These are phyloP conservation scores for Aspergillus sojae DNA, from an alignment of 2,329 filamentous ascomycete genomes.

Conservation along the genomic window DNA sequence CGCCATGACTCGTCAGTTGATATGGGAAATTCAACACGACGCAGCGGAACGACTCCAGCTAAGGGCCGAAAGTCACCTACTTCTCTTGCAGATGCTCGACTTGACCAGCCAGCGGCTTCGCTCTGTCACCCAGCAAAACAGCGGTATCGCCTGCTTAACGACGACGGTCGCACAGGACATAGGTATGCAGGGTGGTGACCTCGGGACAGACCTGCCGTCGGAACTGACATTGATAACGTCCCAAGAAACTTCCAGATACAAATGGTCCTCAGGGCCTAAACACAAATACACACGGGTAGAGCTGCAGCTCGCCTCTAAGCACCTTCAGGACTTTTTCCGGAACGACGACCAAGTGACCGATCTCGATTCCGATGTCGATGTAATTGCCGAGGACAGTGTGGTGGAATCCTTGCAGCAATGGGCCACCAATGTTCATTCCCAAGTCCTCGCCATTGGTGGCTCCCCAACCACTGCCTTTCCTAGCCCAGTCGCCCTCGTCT, in stretches of 20 bases:
- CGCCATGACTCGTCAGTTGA: conserved; percentile 38
- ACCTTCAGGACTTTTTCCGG: conserved; percentile 41
- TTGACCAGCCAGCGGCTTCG: conserved; percentile 28
- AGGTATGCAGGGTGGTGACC: conserved; percentile 27
- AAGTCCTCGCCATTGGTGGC: conserved; percentile 36
- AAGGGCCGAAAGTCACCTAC: conserved; percentile 26
- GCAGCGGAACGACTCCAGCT: conserved; percentile 32
- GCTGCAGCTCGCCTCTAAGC: conserved; percentile 37
- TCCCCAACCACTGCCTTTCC: conserved; percentile 28
- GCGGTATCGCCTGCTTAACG: conserved; percentile 36
- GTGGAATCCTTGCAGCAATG: conserved; percentile 37
- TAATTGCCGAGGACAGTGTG: conserved; percentile 30
- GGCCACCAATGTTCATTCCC: conserved; percentile 35
- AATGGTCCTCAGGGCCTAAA: conserved; percentile 35
- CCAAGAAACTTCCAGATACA: conserved; percentile 31
- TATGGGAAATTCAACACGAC: conserved; percentile 42
- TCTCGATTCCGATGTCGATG: conserved; percentile 30
- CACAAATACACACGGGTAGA: conserved; percentile 38
- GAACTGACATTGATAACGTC: conserved; percentile 18
- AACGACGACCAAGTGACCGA: conserved; percentile 37
- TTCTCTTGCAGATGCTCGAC: conserved; percentile 31
- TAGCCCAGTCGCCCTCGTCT: conserved; percentile 35
- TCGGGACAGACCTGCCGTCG: conserved; percentile 11
- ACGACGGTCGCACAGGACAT: conserved; percentile 32
- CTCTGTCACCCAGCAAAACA: conserved; percentile 28